A percentile compares a stretch with the other conserved stretches of the same genome.
These are phyloP conservation scores for Ilyonectria destructans DNA, from an alignment of 2,329 filamentous ascomycete genomes.

Conservation along the genomic window DNA sequence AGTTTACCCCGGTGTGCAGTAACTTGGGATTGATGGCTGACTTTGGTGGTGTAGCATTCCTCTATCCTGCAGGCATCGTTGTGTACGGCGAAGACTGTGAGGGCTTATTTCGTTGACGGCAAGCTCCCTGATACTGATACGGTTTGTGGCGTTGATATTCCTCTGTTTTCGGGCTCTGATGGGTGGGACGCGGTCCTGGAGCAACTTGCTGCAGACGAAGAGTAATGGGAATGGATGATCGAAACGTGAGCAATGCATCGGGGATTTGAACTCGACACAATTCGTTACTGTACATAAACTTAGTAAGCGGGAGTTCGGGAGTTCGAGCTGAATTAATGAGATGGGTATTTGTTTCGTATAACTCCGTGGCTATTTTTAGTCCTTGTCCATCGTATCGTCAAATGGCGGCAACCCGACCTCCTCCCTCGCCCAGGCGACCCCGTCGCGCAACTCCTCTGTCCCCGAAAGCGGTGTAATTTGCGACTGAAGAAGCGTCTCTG, in stretches of 20 bases:
- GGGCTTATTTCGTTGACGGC: slow-evolving; percentile 40
- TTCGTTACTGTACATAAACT: not conserved
- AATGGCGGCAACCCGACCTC: slow-evolving; percentile 35
- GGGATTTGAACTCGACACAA: not conserved
- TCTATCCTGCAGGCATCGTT: slow-evolving; percentile 37
- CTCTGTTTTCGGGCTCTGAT: slow-evolving; percentile 30
- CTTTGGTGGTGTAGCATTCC: slow-evolving; percentile 22
- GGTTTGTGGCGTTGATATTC: slow-evolving; percentile 31
- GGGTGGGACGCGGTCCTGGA: slow-evolving; percentile 37
- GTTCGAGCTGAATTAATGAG: not conserved
- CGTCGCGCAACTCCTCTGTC: slow-evolving; percentile 38
- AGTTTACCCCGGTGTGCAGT: slow-evolving; percentile 35
- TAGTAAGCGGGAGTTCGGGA: no score
- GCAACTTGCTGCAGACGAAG: not conserved
- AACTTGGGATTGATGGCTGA: not conserved
- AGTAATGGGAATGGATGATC: not conserved
- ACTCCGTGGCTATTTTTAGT: not conserved
- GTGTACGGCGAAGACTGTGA: slow-evolving; percentile 34
- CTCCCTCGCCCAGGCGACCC: slow-evolving; percentile 41
- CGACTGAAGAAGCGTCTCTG: slow-evolving; percentile 21
- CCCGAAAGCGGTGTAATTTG: slow-evolving; percentile 21
- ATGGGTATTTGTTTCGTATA: not conserved
- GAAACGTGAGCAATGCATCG: not conserved
- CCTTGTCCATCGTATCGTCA: not conserved
- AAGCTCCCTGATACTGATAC: slow-evolving; percentile 35